phyloP scores from a whole-genome alignment of 805 yeast genomes.

The Spathaspora sp. region DNA sequence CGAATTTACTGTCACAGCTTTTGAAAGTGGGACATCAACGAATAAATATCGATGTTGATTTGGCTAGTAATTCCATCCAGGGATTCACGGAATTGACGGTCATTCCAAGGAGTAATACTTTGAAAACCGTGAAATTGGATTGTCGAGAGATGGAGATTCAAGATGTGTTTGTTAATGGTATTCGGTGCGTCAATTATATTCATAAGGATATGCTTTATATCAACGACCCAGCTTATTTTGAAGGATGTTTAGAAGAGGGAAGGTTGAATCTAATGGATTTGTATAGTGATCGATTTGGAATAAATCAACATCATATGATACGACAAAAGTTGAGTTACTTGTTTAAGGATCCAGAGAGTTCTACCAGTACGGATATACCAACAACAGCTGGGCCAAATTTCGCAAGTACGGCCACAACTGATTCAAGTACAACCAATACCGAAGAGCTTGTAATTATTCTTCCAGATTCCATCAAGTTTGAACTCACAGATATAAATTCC shows the following conservation, averaged over 20 bases:
- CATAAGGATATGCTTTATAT: constrained; percentile 53
- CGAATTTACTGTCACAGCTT: constrained; percentile 35
- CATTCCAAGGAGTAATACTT: constrained; percentile 59
- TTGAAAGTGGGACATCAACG: constrained; percentile 82
- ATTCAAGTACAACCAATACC: constrained; percentile 31
- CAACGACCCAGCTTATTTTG: constrained; percentile 27
- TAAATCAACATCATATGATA: constrained; percentile 58
- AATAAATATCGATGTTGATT: constrained; percentile 74
- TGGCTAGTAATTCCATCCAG: constrained; percentile 50
- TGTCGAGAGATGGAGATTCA: constrained; percentile 71
- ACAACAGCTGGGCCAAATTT: background rate
- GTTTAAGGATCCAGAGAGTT: constrained; percentile 12
- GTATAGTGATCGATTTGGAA: constrained; percentile 35
- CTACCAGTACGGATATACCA: background rate
- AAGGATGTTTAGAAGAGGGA: constrained; percentile 20
- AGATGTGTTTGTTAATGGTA: constrained; percentile 57
- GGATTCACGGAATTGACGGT: constrained; percentile 86
- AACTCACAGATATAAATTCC: constrained; percentile 29
- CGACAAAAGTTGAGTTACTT: constrained; percentile 50
- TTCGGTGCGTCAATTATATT: constrained; percentile 50
- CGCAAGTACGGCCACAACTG: background rate
- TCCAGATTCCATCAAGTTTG: constrained; percentile 64
- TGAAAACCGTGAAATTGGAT: constrained; percentile 67
- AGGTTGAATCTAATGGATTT: constrained; percentile 38
- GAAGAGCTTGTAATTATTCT: constrained; percentile 63